Evolutionary conservation across 139 green algal genomes (phyloP).

Genomic region (Axilococcus clingmanii): DNA sequence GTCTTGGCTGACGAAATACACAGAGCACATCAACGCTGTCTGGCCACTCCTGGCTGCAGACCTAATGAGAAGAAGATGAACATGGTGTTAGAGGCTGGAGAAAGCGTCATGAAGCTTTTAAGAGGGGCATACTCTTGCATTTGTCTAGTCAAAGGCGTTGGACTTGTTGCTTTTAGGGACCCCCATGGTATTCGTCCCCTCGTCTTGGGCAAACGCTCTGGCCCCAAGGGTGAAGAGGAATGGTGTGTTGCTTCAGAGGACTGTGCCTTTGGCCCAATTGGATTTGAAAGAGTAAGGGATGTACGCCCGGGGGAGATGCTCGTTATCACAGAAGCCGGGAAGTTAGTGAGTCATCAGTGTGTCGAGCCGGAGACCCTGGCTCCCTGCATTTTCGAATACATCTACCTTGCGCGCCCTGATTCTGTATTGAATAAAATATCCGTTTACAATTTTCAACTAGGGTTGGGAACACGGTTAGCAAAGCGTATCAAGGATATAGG

Average conservation of each 20-base stretch:
- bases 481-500: constrained; percentile 57
- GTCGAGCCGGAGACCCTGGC: constrained; percentile 19
- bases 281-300: constrained; percentile 85
- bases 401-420: constrained; percentile 92
- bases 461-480: constrained; percentile 63
- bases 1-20: constrained; percentile 92
- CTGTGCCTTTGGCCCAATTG: constrained; percentile 96
- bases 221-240: constrained; percentile 55
- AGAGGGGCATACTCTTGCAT: constrained; percentile 91
- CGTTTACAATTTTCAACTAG: constrained; percentile 97
- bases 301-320: constrained; percentile 91
- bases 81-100: constrained; percentile 83
- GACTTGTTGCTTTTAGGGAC: constrained; percentile 93
- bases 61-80: constrained; percentile 66
- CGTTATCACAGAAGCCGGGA: constrained; percentile 73
- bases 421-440: constrained; percentile 88
- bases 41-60: constrained; percentile 52
- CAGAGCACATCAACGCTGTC: constrained; percentile 77
- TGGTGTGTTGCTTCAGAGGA: constrained; percentile 93
- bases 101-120: constrained; percentile 64
- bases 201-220: constrained; percentile 65
- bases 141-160: constrained; percentile 81
- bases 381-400: constrained; percentile 99
- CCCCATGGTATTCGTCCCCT: constrained; percentile 93
- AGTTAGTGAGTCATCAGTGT: constrained; percentile 66